These are phyloP conservation scores for Murraya paniculata DNA, from an alignment of 345 rosid species.

Conservation along the genomic window DNA sequence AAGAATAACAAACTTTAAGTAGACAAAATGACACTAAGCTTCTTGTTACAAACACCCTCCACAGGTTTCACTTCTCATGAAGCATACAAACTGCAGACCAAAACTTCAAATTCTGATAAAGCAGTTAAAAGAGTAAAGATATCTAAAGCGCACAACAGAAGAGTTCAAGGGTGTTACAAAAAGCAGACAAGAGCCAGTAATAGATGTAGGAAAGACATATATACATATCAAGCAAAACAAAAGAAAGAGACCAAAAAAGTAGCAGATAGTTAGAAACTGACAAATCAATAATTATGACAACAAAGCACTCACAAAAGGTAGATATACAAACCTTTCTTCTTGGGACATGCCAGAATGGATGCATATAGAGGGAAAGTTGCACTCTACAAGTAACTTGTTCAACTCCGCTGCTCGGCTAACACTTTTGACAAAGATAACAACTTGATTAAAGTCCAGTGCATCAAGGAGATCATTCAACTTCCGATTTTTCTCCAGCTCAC, in stretches of 20 bases:
- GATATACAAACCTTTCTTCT: slow-evolving; percentile 72
- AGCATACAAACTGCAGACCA: neutral
- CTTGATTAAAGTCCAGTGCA: slow-evolving; percentile 98
- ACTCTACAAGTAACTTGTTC: slow-evolving; percentile 89
- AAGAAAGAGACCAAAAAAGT: neutral
- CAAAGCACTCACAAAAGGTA: neutral
- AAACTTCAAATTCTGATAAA: neutral
- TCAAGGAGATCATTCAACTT: slow-evolving; percentile 97
- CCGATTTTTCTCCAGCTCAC: slow-evolving; percentile 92
- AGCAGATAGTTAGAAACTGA: neutral
- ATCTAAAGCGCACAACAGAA: neutral
- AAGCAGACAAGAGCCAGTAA: neutral
- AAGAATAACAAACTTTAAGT: neutral
- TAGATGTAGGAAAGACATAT: neutral
- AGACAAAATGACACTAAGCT: neutral
- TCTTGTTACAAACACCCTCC: neutral
- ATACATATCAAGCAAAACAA: neutral
- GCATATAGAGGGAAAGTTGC: slow-evolving; percentile 97
- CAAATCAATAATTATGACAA: neutral
- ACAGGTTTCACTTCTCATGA: neutral
- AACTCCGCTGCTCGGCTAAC: slow-evolving; percentile 94
- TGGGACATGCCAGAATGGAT: slow-evolving; percentile 99
- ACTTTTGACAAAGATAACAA: slow-evolving; percentile 95
- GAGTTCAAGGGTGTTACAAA: neutral
- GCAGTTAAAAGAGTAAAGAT: neutral